A percentile compares a stretch with the other conserved stretches of the same genome.
phyloP scores from a whole-genome alignment of 2,329 filamentous ascomycete genomes.

The Fusarium algeriense region DNA sequence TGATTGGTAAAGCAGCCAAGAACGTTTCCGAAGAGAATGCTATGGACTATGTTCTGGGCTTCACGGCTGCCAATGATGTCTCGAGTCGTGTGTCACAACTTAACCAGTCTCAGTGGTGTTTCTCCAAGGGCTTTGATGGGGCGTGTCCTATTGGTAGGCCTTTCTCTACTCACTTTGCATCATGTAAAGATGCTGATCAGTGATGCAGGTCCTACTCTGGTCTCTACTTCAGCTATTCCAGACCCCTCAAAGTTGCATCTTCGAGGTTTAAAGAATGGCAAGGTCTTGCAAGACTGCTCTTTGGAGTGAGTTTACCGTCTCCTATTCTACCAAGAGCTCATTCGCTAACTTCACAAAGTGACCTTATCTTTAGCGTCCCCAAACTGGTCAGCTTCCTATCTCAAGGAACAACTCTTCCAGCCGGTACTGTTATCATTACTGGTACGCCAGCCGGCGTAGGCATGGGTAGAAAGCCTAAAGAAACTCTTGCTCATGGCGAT shows the following conservation, averaged over 20 bases:
- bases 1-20: constrained; percentile 12
- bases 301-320: background rate
- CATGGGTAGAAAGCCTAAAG: constrained; percentile 53
- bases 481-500: constrained; percentile 55
- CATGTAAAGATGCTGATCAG: background rate
- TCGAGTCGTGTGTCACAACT: background rate
- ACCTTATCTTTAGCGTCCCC: constrained; percentile 66
- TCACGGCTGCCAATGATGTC: constrained; percentile 9
- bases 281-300: constrained; percentile 8
- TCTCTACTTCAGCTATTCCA: background rate
- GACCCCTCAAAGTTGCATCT: constrained; percentile 8
- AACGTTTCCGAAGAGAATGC: constrained; percentile 3
- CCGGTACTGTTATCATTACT: constrained; percentile 58
- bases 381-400: constrained; percentile 58
- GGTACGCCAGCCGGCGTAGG: constrained; percentile 59
- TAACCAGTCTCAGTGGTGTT: constrained; percentile 14
- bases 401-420: constrained; percentile 57
- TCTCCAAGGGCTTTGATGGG: constrained; percentile 17
- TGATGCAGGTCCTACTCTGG: background rate
- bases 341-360: constrained; percentile 49
- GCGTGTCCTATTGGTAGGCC: constrained; percentile 10
- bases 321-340: accelerated
- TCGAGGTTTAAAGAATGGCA: background rate
- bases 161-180: background rate
- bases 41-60: background rate